Evolutionary conservation across 2,329 filamentous ascomycete genomes (phyloP).

Genomic region (Pezicula neosporulosa): DNA sequence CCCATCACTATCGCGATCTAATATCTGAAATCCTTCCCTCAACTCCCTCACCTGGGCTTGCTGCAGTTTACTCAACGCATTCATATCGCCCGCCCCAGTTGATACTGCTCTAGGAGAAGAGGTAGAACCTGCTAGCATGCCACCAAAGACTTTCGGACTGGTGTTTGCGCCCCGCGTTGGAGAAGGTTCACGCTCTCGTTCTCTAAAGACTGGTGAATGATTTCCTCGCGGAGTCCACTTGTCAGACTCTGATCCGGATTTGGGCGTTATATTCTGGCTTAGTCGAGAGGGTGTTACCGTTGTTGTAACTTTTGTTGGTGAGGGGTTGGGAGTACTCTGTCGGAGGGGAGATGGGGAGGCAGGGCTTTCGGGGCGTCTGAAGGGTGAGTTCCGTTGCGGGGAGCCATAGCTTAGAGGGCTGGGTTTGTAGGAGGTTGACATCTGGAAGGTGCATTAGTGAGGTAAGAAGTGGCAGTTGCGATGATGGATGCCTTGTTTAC

Average conservation of each 20-base stretch:
- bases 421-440: slow-evolving; percentile 58
- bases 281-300: slow-evolving; percentile 41
- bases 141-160: slow-evolving; percentile 22
- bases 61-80: slow-evolving; percentile 69
- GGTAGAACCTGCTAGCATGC: slow-evolving; percentile 14
- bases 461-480: too few relatives aligned
- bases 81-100: slow-evolving; percentile 26
- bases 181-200: slow-evolving; percentile 27
- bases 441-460: slow-evolving; percentile 8
- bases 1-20: slow-evolving; percentile 87
- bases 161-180: slow-evolving; percentile 25
- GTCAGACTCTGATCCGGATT: slow-evolving; percentile 22
- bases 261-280: slow-evolving; percentile 34
- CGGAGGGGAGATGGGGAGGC: slow-evolving; percentile 63
- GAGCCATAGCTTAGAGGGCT: slow-evolving; percentile 71
- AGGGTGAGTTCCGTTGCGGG: slow-evolving; percentile 60
- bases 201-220: slow-evolving; percentile 28
- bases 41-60: slow-evolving; percentile 81
- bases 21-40: slow-evolving; percentile 88
- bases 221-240: slow-evolving; percentile 26
- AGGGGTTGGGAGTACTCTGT: slow-evolving; percentile 55
- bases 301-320: slow-evolving; percentile 42
- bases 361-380: slow-evolving; percentile 58
- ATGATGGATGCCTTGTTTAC: neutral
- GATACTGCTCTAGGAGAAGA: neutral